Evolutionary conservation across 2,329 filamentous ascomycete species (phyloP).

Genomic region (Alternaria sp.): DNA sequence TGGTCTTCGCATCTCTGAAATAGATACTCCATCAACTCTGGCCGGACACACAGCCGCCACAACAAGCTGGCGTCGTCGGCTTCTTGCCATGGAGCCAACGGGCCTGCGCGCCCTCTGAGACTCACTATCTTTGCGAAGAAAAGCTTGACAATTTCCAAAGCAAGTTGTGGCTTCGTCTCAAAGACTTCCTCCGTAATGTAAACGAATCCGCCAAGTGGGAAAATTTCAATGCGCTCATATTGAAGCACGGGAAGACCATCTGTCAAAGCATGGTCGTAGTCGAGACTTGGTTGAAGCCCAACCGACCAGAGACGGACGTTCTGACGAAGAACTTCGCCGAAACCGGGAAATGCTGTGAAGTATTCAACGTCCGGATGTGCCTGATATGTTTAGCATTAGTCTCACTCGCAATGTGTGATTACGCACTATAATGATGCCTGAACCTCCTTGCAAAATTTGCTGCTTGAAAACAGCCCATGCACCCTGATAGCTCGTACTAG

Average conservation of each 20-base stretch:
- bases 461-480: constrained; percentile 40
- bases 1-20: constrained; percentile 32
- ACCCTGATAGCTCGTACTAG: constrained; percentile 32
- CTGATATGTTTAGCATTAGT: constrained; percentile 27
- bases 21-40: constrained; percentile 42
- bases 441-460: constrained; percentile 26
- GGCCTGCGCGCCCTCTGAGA: constrained; percentile 25
- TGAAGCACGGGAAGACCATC: constrained; percentile 21
- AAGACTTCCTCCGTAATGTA: constrained; percentile 58
- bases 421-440: constrained; percentile 42
- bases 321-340: constrained; percentile 43
- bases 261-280: constrained; percentile 25
- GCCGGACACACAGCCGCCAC: constrained; percentile 46
- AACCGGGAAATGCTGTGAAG: constrained; percentile 42
- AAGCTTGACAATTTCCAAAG: constrained; percentile 47
- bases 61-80: constrained; percentile 34
- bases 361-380: constrained; percentile 42
- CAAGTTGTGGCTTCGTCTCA: constrained; percentile 48
- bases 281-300: constrained; percentile 34
- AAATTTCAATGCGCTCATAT: constrained; percentile 45
- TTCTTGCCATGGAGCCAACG: constrained; percentile 24
- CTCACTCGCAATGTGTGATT: neutral
- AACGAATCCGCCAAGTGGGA: constrained; percentile 51
- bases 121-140: constrained; percentile 44
- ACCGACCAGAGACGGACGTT: constrained; percentile 47